Base-by-base conservation (phyloP, 306 rosid genomes). In the Cicer bijugum region DNA sequence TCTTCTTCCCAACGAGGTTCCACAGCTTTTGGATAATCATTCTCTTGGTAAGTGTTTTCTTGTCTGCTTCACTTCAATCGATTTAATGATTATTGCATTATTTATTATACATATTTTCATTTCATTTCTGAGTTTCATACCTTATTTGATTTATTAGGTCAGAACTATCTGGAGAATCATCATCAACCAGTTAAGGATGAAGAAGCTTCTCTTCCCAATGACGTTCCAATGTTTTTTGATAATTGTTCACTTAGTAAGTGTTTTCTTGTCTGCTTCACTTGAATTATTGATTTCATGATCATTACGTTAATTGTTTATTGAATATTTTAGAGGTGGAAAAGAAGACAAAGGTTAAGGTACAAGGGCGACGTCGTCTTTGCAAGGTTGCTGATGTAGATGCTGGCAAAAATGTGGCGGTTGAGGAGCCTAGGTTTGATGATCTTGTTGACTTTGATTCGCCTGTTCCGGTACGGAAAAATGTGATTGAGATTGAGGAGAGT, bases 361-460 rank as follows among this genome's bases (percentile, higher is more conserved):
- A 75, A 70, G 97, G 97, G 20, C 83, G 90, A 2, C 94, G 97
- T 42, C 97, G 97, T 43, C 89, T 93, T 8, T 93, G 96, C 81
- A 94, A 91, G 78, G 78, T 84, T 62, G 84, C 86, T 10, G 38
- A 82, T 15, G 47, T 62, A 15, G 87, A 68, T 7, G 58, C 74
- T 8, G 33, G 72, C 16, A 66, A 83, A 42, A 53, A n/a, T 44
- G 69, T 2, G 28, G 84, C 33, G 2, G 48, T 75, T 28, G 86
- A 86, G 16, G 87, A 85, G 47, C 75, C 84, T 8, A 52, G 11
- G 0, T 65, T 86, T 74, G 78, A 76, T 23, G 85, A 69, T 12
- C 67, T 83, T 35, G 40, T 84, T 1, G 96, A 81, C 67, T 85
- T 87, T 52, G 91, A 91, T 66, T 86, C 94, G 2, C 98, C 92